These are phyloP conservation scores for Colletotrichum liaoningense DNA, from an alignment of 2,329 filamentous ascomycete genomes.

Conservation along the genomic window DNA sequence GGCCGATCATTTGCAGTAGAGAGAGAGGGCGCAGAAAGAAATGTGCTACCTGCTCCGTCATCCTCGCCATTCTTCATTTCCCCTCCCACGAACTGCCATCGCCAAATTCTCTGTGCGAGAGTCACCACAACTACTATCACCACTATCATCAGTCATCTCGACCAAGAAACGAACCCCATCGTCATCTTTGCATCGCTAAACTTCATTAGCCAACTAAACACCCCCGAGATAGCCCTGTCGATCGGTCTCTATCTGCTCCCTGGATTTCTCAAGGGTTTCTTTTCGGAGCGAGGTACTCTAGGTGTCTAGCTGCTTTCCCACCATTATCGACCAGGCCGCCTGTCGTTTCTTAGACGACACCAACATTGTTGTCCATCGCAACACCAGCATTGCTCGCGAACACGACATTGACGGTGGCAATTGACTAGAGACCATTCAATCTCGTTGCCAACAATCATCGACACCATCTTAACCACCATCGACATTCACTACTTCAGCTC, in stretches of 20 bases:
- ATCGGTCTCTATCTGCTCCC: slow-evolving; percentile 2
- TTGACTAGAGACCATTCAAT: not conserved
- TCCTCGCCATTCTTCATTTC: not conserved
- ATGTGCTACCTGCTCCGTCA: slow-evolving; percentile 17
- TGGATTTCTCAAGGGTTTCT: not conserved
- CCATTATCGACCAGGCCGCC: not conserved
- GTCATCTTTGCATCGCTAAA: not conserved
- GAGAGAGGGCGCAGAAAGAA: not conserved
- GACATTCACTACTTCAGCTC: slow-evolving; percentile 4
- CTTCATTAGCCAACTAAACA: slow-evolving; percentile 1
- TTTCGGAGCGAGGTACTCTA: not conserved
- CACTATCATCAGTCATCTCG: not conserved
- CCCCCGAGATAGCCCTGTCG: slow-evolving; percentile 12
- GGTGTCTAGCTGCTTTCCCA: not conserved
- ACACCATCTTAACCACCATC: not conserved
- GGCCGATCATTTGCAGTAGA: not conserved
- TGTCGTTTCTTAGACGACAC: slow-evolving; percentile 1
- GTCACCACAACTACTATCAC: not conserved
- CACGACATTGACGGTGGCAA: not conserved
- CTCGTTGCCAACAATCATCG: not conserved
- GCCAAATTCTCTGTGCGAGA: not conserved
- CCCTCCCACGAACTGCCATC: not conserved
- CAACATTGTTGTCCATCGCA: not conserved
- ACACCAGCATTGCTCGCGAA: not conserved
- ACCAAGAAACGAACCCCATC: not conserved